Evolutionary conservation across 805 yeast genomes (phyloP).

Genomic region (Clavispora asparagi): DNA sequence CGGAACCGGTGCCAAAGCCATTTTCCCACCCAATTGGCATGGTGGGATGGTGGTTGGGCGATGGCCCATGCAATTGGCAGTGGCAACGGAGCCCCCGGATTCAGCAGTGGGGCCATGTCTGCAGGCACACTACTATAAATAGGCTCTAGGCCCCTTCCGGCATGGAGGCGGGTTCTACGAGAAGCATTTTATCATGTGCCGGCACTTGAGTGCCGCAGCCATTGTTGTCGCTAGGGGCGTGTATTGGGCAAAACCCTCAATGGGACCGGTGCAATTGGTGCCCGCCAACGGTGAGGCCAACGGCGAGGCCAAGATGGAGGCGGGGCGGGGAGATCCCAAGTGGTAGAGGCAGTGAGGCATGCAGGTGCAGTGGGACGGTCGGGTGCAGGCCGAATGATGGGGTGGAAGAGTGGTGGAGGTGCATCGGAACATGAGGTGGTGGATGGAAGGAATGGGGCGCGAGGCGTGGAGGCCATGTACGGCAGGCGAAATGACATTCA

Average conservation of each 20-base stretch:
- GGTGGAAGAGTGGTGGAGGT: too few relatives aligned
- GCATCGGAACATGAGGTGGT: not conserved
- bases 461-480: too few relatives aligned
- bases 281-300: too few relatives aligned
- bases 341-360: too few relatives aligned
- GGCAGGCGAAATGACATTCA: too few relatives aligned
- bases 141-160: not conserved
- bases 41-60: too few relatives aligned
- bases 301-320: too few relatives aligned
- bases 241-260: not conserved
- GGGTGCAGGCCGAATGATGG: too few relatives aligned
- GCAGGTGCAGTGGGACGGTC: too few relatives aligned
- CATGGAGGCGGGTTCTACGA: not conserved
- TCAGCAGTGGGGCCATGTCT: not conserved
- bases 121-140: not conserved
- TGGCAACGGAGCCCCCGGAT: not conserved
- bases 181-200: not conserved
- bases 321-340: too few relatives aligned
- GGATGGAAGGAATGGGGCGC: too few relatives aligned
- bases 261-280: too few relatives aligned
- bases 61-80: not conserved
- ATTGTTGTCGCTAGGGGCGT: not conserved
- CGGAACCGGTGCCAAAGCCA: not conserved
- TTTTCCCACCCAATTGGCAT: not conserved
- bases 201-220: not conserved